These are phyloP conservation scores for Vicia faba DNA, from an alignment of 306 rosid species.

Conservation along the genomic window DNA sequence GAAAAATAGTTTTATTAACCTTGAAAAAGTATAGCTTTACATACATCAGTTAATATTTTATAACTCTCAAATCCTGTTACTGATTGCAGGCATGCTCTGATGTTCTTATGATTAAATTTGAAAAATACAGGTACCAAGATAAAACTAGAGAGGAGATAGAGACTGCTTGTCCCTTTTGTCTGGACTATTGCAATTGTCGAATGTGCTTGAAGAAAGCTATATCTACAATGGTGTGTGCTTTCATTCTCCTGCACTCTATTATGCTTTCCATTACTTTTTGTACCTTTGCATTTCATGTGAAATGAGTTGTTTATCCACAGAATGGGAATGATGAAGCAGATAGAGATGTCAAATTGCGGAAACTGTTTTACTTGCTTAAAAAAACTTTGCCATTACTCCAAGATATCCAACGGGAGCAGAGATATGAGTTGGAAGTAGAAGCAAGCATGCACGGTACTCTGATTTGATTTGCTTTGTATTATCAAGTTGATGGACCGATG, in stretches of 20 bases:
- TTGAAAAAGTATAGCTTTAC: conserved; percentile 15
- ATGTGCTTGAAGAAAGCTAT: conserved; percentile 58
- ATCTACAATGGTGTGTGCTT: conserved; percentile 45
- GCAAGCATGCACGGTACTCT: conserved; percentile 49
- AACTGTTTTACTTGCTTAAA: conserved; percentile 55
- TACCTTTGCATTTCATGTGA: conserved; percentile 26
- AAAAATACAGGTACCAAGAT: conserved; percentile 57
- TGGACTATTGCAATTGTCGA: conserved; percentile 64
- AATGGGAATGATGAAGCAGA: conserved; percentile 48
- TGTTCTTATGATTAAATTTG: conserved; percentile 37
- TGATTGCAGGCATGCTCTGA: conserved; percentile 19
- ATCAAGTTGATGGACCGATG: conserved; percentile 25
- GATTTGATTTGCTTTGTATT: conserved; percentile 29
- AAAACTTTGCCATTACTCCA: conserved; percentile 61
- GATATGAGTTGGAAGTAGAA: conserved; percentile 54
- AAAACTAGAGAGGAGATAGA: conserved; percentile 55
- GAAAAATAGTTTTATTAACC: conserved; percentile 1
- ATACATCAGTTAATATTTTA: conserved; percentile 19
- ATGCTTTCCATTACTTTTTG: conserved; percentile 19
- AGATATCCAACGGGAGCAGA: conserved; percentile 60
- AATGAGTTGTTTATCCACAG: conserved; percentile 42
- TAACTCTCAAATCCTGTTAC: conserved; percentile 20
- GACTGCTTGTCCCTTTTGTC: conserved; percentile 59
- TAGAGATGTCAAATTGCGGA: conserved; percentile 46
- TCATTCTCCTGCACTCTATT: conserved; percentile 28